Base-by-base conservation (phyloP, 805 yeast species). In the Blastobotrys attinorum region DNA sequence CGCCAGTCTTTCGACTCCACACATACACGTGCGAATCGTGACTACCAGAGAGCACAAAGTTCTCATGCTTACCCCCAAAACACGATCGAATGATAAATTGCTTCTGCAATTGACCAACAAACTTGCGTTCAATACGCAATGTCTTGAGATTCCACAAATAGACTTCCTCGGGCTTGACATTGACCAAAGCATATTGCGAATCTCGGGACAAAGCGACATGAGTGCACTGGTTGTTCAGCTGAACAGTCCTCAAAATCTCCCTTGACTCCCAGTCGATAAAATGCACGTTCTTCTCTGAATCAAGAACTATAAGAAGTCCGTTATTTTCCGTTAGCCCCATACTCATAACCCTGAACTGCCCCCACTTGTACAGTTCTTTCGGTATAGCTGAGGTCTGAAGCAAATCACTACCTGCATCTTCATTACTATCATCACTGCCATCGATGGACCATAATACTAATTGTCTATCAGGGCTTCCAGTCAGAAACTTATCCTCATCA, bases 391-490 rank as follows among this genome's bases (percentile, higher is more conserved):
- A n/a, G n/a, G n/a, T n/a, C n/a, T n/a, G n/a, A n/a, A n/a, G n/a
- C n/a, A n/a, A n/a, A n/a, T n/a, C n/a, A n/a, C n/a, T n/a, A n/a
- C n/a, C n/a, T n/a, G n/a, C n/a, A n/a, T n/a, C n/a, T n/a, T n/a
- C n/a, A n/a, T n/a, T n/a, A n/a, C n/a, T n/a, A n/a, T n/a, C n/a
- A n/a, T n/a, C n/a, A 48, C 22, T 53, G 49, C 37, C 67, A 8
- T 46, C 25, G 22, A 50, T 20, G 42, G 72, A 67, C 65, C 74
- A 77, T 17, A 75, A 57, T 0, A 70, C 66, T 33, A 80, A 67
- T 47, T 71, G 80, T 48, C 79, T 77, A 57, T 84, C 95, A 0
- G 89, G 88, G 0, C 90, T 79, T 0, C 94, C 92, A 17, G 84
- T 69, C 3, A 83, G 70, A 52, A 87, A 80, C 42, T 72, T 63